phyloP scores from a whole-genome alignment of 306 rosid species.

The Prunus padus region DNA sequence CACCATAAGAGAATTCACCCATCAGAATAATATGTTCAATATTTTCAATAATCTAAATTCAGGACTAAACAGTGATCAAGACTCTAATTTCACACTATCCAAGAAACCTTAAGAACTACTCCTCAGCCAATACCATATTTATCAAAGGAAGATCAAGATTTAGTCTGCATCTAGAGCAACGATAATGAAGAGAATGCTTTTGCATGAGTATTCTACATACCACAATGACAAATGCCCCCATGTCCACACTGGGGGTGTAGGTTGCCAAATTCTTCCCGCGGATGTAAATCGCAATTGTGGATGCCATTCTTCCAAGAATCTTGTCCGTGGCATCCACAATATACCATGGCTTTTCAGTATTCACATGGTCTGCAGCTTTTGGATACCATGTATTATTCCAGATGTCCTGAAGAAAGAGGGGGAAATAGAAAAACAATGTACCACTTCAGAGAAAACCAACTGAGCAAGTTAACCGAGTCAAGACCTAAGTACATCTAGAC shows the following conservation, averaged over 20 bases:
- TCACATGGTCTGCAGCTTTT: constrained; percentile 90
- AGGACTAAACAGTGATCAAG: constrained; percentile 5
- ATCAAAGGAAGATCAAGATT: neutral
- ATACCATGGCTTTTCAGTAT: constrained; percentile 84
- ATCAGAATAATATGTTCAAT: neutral
- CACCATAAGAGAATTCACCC: neutral
- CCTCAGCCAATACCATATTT: constrained; percentile 13
- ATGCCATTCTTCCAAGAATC: constrained; percentile 89
- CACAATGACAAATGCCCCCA: constrained; percentile 99
- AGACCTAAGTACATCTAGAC: neutral
- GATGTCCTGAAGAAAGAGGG: constrained; percentile 56
- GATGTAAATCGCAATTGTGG: constrained; percentile 79
- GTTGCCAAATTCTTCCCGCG: constrained; percentile 82
- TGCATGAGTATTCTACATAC: constrained; percentile 41
- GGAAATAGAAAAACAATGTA: neutral
- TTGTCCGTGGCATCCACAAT: constrained; percentile 89
- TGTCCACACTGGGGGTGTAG: constrained; percentile 92
- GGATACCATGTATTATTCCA: constrained; percentile 97
- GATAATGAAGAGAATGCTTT: constrained; percentile 8
- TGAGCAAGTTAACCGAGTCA: constrained; percentile 7
- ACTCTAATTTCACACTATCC: neutral
- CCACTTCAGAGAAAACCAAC: neutral
- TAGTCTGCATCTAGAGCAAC: neutral
- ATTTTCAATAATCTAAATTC: constrained; percentile 13
- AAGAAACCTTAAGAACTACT: neutral